These are phyloP conservation scores for Arthrocladium fulminans DNA, from an alignment of 2,329 filamentous ascomycete genomes.

Conservation along the genomic window DNA sequence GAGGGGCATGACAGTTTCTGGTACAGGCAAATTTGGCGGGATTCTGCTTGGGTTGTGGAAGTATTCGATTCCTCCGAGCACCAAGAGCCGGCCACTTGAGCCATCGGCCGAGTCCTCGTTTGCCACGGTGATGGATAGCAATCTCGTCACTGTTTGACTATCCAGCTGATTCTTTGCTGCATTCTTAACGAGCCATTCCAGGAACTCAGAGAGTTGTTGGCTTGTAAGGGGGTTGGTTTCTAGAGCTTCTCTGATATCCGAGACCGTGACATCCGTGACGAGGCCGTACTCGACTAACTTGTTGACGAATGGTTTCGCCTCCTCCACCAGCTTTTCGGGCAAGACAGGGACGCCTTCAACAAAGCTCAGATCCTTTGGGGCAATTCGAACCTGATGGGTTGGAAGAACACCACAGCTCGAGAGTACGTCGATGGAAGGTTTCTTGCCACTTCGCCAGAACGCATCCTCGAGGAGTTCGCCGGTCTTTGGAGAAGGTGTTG, in stretches of 20 bases:
- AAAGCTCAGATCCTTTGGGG: conserved; percentile 62
- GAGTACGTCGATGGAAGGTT: conserved; percentile 74
- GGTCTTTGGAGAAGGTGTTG: conserved; percentile 76
- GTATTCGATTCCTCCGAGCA: conserved; percentile 63
- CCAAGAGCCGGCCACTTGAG: conserved; percentile 61
- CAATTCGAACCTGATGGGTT: conserved; percentile 74
- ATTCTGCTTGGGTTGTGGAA: conserved; percentile 73
- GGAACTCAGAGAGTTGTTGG: conserved; percentile 69
- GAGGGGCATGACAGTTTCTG: conserved; percentile 73
- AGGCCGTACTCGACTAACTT: conserved; percentile 77
- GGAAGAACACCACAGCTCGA: conserved; percentile 79
- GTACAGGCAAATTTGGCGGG: conserved; percentile 70
- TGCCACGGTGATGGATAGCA: conserved; percentile 62
- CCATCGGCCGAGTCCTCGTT: conserved; percentile 50
- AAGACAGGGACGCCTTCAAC: conserved; percentile 82
- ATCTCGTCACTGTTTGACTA: conserved; percentile 51
- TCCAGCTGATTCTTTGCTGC: conserved; percentile 66
- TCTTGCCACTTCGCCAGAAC: conserved; percentile 87
- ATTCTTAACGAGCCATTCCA: conserved; percentile 73
- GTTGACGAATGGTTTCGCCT: conserved; percentile 61
- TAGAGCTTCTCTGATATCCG: conserved; percentile 75
- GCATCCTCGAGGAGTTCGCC: conserved; percentile 85
- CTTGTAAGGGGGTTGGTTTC: conserved; percentile 72
- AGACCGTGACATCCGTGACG: conserved; percentile 76
- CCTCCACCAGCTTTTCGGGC: conserved; percentile 63